These are phyloP conservation scores for Hysterangium stoloniferum DNA, from an alignment of 768 basidiomycete species.

Conservation along the genomic window DNA sequence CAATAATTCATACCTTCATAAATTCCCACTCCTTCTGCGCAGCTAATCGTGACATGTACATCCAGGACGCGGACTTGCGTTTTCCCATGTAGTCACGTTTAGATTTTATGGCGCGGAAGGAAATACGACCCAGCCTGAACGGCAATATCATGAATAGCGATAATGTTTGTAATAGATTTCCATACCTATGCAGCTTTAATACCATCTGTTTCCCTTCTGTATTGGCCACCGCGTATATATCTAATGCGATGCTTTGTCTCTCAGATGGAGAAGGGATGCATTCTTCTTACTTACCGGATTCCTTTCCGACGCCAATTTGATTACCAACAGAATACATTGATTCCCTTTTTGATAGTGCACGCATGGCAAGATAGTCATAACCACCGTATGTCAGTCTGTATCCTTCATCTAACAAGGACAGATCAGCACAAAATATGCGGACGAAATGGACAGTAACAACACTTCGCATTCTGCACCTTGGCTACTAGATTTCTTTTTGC, in stretches of 20 bases:
- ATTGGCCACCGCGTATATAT: constrained; percentile 88
- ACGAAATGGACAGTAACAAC: constrained; percentile 36
- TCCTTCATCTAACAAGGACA: constrained; percentile 74
- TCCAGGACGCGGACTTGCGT: constrained; percentile 95
- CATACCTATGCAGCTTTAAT: constrained; percentile 86
- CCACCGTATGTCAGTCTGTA: constrained; percentile 97
- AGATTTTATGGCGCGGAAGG: constrained; percentile 92
- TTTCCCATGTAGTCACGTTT: constrained; percentile 96
- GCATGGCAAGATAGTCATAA: constrained; percentile 94
- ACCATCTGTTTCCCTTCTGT: constrained; percentile 80
- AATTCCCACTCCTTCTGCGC: constrained; percentile 98
- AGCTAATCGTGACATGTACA: constrained; percentile 96
- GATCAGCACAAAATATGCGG: background rate
- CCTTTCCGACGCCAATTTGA: constrained; percentile 97
- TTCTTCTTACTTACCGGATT: constrained; percentile 57
- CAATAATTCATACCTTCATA: constrained; percentile 73
- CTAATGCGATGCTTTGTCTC: constrained; percentile 28
- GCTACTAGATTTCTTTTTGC: constrained; percentile 90
- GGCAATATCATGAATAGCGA: background rate
- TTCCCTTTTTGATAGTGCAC: constrained; percentile 85
- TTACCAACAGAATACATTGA: constrained; percentile 89
- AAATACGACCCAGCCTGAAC: constrained; percentile 86
- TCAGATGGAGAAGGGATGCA: background rate
- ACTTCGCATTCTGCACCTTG: constrained; percentile 86
- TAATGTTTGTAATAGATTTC: constrained; percentile 2